These are phyloP conservation scores for Rugonectria rugulosa DNA, from an alignment of 2,329 filamentous ascomycete genomes.

Conservation along the genomic window DNA sequence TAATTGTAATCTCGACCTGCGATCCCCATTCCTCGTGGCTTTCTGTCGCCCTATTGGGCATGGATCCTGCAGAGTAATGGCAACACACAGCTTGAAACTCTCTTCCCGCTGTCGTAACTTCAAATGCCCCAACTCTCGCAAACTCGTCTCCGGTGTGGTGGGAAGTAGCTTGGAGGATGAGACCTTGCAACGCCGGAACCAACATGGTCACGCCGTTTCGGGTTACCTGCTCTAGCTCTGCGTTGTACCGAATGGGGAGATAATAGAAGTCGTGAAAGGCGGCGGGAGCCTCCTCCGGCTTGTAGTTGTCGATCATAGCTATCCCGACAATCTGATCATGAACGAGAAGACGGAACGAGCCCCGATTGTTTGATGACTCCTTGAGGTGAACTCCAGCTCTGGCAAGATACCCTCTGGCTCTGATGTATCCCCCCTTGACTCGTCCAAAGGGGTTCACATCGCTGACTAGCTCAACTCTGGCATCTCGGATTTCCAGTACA, in stretches of 20 bases:
- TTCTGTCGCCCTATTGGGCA: too few relatives aligned
- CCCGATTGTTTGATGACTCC: background rate
- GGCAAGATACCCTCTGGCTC: background rate
- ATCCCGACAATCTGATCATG: background rate
- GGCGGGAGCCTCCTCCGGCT: background rate
- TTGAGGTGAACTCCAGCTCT: background rate
- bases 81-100: too few relatives aligned
- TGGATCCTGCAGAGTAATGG: too few relatives aligned
- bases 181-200: too few relatives aligned
- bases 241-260: background rate
- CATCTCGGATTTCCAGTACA: background rate
- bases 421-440: background rate
- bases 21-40: too few relatives aligned
- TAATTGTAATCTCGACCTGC: too few relatives aligned
- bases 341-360: background rate
- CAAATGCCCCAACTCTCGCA: background rate
- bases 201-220: background rate
- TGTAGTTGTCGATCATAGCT: background rate
- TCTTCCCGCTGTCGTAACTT: background rate
- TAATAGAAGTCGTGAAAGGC: background rate
- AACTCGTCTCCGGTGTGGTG: background rate
- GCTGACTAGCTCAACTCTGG: background rate
- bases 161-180: too few relatives aligned
- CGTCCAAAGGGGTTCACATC: slow-evolving; percentile 1
- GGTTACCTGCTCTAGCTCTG: background rate